phyloP scores from a whole-genome alignment of 345 rosid genomes.

The Citrus sp. region DNA sequence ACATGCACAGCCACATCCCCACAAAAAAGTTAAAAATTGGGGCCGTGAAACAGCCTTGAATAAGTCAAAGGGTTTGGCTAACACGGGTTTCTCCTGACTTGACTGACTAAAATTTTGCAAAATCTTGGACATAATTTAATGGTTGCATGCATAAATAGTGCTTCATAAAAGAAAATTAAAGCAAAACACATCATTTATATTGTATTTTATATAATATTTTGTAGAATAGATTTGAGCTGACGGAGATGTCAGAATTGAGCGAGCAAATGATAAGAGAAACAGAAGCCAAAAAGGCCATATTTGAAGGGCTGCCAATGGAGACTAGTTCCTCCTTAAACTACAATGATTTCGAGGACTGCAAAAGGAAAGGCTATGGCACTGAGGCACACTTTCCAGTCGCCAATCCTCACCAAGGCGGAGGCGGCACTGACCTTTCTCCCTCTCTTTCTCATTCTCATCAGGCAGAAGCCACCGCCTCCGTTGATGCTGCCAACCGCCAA shows the following conservation, averaged over 20 bases:
- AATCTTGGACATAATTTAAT: not conserved
- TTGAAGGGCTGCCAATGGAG: constrained; percentile 40
- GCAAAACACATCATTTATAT: too few relatives aligned
- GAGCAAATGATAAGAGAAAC: not conserved
- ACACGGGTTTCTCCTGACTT: not conserved
- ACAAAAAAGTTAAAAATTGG: not conserved
- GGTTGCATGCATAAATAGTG: not conserved
- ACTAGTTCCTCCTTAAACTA: constrained; percentile 45
- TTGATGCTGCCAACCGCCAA: constrained; percentile 25
- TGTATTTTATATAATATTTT: too few relatives aligned
- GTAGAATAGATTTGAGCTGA: too few relatives aligned
- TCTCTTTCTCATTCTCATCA: not conserved
- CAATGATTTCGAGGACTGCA: constrained; percentile 45
- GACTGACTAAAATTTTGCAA: not conserved
- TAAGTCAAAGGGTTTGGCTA: constrained; percentile 4
- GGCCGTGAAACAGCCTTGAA: not conserved
- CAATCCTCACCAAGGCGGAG: constrained; percentile 37
- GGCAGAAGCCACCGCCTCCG: not conserved
- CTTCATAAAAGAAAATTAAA: too few relatives aligned
- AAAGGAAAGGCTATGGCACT: constrained; percentile 43
- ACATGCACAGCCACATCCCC: too few relatives aligned
- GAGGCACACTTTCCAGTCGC: constrained; percentile 47
- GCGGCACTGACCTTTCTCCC: constrained; percentile 28
- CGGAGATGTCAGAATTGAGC: not conserved
- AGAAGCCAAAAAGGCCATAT: not conserved